These are phyloP conservation scores for Cladobotryum protrusum DNA, from an alignment of 2,329 filamentous ascomycete species.

Conservation along the genomic window DNA sequence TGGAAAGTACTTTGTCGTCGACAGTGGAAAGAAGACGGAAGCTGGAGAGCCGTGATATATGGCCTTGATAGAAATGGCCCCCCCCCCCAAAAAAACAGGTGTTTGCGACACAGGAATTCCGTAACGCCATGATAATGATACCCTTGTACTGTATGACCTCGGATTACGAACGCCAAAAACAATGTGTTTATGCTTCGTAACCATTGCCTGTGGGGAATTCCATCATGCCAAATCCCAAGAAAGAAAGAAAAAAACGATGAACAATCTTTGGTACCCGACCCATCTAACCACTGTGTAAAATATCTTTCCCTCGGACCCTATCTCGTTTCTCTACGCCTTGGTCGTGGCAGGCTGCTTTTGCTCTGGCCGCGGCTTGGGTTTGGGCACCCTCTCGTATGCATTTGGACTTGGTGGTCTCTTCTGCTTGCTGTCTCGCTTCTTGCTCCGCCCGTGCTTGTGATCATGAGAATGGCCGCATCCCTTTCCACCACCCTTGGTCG, in stretches of 20 bases:
- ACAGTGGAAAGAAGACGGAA: slow-evolving; percentile 44
- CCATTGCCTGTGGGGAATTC: background rate
- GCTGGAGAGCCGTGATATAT: slow-evolving; percentile 9
- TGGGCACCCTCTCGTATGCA: slow-evolving; percentile 70
- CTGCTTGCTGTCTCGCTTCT: slow-evolving; percentile 27
- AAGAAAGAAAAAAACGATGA: background rate
- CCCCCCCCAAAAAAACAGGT: background rate
- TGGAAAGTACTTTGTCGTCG: slow-evolving; percentile 72
- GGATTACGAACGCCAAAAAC: slow-evolving; percentile 1
- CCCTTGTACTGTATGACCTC: background rate
- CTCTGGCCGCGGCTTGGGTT: slow-evolving; percentile 31
- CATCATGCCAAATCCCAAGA: slow-evolving; percentile 1
- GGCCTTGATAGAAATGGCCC: too few species aligned
- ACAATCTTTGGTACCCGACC: background rate
- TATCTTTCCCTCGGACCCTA: background rate
- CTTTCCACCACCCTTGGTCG: slow-evolving; percentile 27
- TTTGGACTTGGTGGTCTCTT: slow-evolving; percentile 63
- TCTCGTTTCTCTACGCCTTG: background rate
- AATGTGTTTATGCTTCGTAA: background rate
- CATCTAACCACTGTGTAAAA: background rate
- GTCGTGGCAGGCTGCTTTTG: background rate
- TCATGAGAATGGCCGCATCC: slow-evolving; percentile 30
- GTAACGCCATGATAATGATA: slow-evolving; percentile 2
- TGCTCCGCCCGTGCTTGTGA: slow-evolving; percentile 18
- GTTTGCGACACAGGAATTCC: background rate